Conservation (phyloP, 768 basidiomycete genomes). For the Chlorophyllum brunneum region DNA sequence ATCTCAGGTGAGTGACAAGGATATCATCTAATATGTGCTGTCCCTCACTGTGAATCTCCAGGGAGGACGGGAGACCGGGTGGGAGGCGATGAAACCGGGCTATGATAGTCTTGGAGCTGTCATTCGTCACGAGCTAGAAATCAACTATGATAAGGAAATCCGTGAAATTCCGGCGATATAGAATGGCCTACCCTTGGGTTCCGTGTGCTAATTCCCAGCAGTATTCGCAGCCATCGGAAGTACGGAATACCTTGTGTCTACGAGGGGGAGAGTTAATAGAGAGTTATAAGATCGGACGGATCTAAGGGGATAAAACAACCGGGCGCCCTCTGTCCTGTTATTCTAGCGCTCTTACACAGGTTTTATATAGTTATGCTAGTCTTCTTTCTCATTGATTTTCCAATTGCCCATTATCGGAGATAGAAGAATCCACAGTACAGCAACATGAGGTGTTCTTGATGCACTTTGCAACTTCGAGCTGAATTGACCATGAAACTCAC, state of each 20-base stretch:
- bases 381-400: too few species aligned
- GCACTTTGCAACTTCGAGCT: too few species aligned
- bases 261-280: background rate
- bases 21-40: constrained; percentile 5
- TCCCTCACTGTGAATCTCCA: constrained; percentile 1
- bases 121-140: constrained; percentile 4
- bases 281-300: too few species aligned
- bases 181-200: background rate
- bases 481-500: too few species aligned
- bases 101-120: background rate
- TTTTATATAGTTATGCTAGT: too few species aligned
- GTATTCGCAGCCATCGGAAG: constrained; percentile 8
- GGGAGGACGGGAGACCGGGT: background rate
- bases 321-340: too few species aligned
- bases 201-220: background rate
- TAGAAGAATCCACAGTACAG: too few species aligned
- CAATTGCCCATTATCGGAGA: too few species aligned
- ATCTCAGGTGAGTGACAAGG: too few species aligned
- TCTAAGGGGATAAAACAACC: too few species aligned
- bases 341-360: too few species aligned
- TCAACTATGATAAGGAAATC: background rate
- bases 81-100: constrained; percentile 4
- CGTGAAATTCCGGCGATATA: background rate
- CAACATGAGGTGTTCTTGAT: too few species aligned
- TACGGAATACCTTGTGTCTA: constrained; percentile 4